Evolutionary conservation across 352 stramenopile species (phyloP).

Genomic region (Globisporangium middletonii): DNA sequence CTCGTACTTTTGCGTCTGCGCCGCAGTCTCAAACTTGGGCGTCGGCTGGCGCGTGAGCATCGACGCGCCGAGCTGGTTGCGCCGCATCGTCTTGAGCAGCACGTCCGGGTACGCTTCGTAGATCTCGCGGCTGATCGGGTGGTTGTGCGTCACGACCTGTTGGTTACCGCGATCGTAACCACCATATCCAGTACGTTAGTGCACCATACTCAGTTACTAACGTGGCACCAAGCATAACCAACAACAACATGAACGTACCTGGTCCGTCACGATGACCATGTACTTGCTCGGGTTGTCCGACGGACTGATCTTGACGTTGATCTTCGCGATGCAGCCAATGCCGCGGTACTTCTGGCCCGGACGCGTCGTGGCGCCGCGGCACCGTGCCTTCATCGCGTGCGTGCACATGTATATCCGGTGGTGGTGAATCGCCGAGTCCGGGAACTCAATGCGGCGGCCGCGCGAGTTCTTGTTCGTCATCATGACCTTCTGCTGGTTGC

Average conservation of each 20-base stretch:
- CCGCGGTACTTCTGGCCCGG: conserved; percentile 78
- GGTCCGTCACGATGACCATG: conserved; percentile 84
- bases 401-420: conserved; percentile 89
- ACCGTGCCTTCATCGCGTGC: conserved; percentile 82
- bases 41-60: conserved; percentile 57
- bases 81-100: conserved; percentile 79
- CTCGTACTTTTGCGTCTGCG: conserved; percentile 79
- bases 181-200: background rate
- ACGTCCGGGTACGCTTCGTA: conserved; percentile 84
- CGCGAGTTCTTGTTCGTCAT: conserved; percentile 85
- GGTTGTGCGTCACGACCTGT: conserved; percentile 81
- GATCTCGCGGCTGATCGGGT: conserved; percentile 79
- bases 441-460: conserved; percentile 72
- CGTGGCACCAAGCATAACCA: background rate
- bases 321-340: conserved; percentile 83
- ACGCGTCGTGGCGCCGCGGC: conserved; percentile 65
- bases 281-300: conserved; percentile 80
- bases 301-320: conserved; percentile 84
- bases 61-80: conserved; percentile 58
- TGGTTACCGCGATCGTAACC: background rate
- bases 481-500: conserved; percentile 86
- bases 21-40: conserved; percentile 69
- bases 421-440: conserved; percentile 75
- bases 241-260: conserved; percentile 26
- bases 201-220: background rate